Evolutionary conservation across 306 rosid species (phyloP).

Genomic region (Cucumis melo): DNA sequence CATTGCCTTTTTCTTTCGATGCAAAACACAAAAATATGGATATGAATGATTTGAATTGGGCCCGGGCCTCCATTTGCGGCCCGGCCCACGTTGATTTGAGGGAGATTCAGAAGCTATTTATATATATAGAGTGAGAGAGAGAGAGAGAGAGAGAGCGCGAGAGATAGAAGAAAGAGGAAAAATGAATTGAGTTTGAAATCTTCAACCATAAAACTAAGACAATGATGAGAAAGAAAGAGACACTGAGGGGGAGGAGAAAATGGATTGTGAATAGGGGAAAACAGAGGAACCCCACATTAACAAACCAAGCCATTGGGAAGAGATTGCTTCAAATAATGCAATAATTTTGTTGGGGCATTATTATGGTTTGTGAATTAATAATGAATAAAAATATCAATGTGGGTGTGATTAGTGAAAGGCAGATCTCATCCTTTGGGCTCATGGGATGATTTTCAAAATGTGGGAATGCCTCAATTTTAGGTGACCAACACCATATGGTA

Average conservation of each 20-base stretch:
- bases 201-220: not conserved
- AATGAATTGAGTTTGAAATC: not conserved
- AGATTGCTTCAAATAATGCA: slow-evolving; percentile 3
- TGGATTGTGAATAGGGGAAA: not conserved
- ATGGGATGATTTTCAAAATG: slow-evolving; percentile 1
- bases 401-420: not conserved
- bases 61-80: not conserved
- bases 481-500: slow-evolving; percentile 5
- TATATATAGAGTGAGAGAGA: too few relatives aligned
- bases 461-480: not conserved
- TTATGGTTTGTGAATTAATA: not conserved
- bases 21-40: not conserved
- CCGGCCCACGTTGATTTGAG: not conserved
- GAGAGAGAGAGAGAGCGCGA: too few relatives aligned
- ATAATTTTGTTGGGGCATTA: not conserved
- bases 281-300: slow-evolving; percentile 20
- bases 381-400: not conserved
- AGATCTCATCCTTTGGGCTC: not conserved
- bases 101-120: not conserved
- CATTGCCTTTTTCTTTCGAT: not conserved
- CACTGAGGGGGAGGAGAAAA: not conserved
- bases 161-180: not conserved
- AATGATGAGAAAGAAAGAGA: slow-evolving; percentile 8
- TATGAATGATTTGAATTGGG: slow-evolving; percentile 1
- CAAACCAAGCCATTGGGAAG: slow-evolving; percentile 4